Evolutionary conservation across 352 stramenopile genomes (phyloP).

Genomic region (Phytophthora chlamydospora): DNA sequence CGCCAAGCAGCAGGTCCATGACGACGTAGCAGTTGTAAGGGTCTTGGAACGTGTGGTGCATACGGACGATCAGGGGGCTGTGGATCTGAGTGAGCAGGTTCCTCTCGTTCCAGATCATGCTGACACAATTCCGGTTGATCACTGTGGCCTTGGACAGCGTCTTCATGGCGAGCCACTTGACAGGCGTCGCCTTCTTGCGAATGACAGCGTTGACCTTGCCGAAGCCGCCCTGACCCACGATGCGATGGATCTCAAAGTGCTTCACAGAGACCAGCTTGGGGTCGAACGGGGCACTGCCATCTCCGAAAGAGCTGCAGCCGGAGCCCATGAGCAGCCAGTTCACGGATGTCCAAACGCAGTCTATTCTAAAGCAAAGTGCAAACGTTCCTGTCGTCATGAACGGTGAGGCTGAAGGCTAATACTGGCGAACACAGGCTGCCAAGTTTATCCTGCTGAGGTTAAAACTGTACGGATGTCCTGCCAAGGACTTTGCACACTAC

Average conservation of each 20-base stretch:
- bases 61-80: slow-evolving; percentile 58
- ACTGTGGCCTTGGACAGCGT: slow-evolving; percentile 67
- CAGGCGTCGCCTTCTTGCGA: slow-evolving; percentile 53
- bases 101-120: slow-evolving; percentile 83
- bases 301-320: slow-evolving; percentile 40
- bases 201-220: slow-evolving; percentile 81
- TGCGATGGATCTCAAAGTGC: slow-evolving; percentile 72
- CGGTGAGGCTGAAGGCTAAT: too few species aligned
- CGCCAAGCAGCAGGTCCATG: slow-evolving; percentile 76
- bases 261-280: slow-evolving; percentile 54
- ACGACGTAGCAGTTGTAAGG: slow-evolving; percentile 74
- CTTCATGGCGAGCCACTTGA: slow-evolving; percentile 77
- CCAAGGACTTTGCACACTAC: neutral
- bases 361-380: neutral
- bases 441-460: too few species aligned
- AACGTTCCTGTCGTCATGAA: too few species aligned
- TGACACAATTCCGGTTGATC: slow-evolving; percentile 61
- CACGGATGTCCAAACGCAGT: neutral
- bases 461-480: too few species aligned
- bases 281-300: slow-evolving; percentile 28
- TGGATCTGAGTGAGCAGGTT: slow-evolving; percentile 62
- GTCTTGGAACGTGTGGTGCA: slow-evolving; percentile 80
- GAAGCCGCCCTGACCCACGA: slow-evolving; percentile 72
- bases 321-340: slow-evolving; percentile 41
- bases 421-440: neutral